Percentiles rank a stretch among this genome's conserved stretches.
phyloP scores from a whole-genome alignment of 805 yeast genomes.

The Priceomyces medius region DNA sequence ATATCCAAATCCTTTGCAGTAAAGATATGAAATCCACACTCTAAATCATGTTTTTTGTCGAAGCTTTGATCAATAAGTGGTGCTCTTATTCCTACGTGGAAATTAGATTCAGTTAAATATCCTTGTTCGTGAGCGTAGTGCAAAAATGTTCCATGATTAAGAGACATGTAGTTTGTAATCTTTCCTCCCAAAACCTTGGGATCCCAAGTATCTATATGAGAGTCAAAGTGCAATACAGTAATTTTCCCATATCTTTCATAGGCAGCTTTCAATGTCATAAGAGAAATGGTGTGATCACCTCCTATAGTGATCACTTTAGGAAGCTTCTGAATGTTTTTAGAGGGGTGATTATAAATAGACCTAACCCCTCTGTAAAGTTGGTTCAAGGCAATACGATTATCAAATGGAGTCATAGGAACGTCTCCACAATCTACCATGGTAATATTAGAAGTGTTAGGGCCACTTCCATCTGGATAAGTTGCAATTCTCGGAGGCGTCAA shows the following conservation, averaged over 20 bases:
- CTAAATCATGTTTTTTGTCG: constrained; percentile 45
- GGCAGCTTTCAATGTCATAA: constrained; percentile 51
- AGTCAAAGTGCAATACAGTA: constrained; percentile 62
- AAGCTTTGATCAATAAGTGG: constrained; percentile 48
- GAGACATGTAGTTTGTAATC: constrained; percentile 52
- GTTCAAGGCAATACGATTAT: constrained; percentile 57
- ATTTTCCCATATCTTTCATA: constrained; percentile 48
- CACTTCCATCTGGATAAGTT: constrained; percentile 52
- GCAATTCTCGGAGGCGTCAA: constrained; percentile 29
- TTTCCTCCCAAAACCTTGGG: constrained; percentile 66
- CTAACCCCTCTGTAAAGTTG: constrained; percentile 53
- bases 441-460: constrained; percentile 37
- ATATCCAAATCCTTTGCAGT: constrained; percentile 49
- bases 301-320: constrained; percentile 52
- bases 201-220: constrained; percentile 71
- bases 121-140: constrained; percentile 73
- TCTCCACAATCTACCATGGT: constrained; percentile 62
- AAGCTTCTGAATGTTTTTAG: constrained; percentile 4
- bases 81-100: constrained; percentile 66
- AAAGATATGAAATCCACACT: constrained; percentile 48
- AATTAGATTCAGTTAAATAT: constrained; percentile 47
- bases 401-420: constrained; percentile 64
- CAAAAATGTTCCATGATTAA: constrained; percentile 69
- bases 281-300: constrained; percentile 60
- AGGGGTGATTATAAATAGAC: constrained; percentile 30